These are phyloP conservation scores for Anthostomella pinea DNA, from an alignment of 2,329 filamentous ascomycete species.

Conservation along the genomic window DNA sequence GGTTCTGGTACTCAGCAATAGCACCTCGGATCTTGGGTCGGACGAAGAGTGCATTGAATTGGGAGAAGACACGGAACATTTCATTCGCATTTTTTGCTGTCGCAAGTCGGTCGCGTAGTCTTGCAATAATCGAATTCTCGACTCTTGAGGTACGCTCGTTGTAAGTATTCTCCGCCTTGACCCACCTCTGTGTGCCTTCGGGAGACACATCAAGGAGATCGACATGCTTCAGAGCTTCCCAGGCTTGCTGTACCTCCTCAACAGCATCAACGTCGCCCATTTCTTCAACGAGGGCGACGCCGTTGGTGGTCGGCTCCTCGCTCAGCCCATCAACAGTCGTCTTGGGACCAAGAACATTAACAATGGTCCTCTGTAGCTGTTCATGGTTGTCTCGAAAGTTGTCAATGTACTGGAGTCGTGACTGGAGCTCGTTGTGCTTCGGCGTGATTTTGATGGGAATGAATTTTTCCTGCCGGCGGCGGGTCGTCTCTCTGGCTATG, in stretches of 20 bases:
- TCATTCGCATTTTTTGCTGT: conserved; percentile 97
- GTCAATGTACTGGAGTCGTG: conserved; percentile 86
- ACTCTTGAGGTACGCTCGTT: conserved; percentile 96
- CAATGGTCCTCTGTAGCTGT: conserved; percentile 92
- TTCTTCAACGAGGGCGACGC: conserved; percentile 77
- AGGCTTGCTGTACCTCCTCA: conserved; percentile 92
- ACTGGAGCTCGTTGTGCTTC: conserved; percentile 83
- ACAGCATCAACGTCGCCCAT: conserved; percentile 97
- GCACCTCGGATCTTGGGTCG: conserved; percentile 98
- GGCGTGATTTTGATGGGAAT: conserved; percentile 96
- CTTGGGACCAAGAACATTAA: conserved; percentile 88
- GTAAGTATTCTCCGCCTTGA: conserved; percentile 90
- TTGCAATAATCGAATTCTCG: conserved; percentile 97
- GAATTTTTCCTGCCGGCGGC: conserved; percentile 93
- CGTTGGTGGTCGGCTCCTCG: conserved; percentile 53
- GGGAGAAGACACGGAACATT: conserved; percentile 99
- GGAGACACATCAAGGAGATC: conserved; percentile 89
- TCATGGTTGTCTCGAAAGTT: conserved; percentile 97
- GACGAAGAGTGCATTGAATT: conserved; percentile 98
- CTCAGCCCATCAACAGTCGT: conserved; percentile 53
- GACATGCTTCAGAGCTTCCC: conserved; percentile 89
- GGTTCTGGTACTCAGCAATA: conserved; percentile 96
- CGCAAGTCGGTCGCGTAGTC: conserved; percentile 85
- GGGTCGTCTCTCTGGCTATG: conserved; percentile 89
- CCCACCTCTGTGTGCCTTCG: conserved; percentile 89